A percentile compares a stretch with the other conserved stretches of the same genome.
Conservation (phyloP, 1,284 basidiomycete genomes). For the Cronartium ribicola region DNA sequence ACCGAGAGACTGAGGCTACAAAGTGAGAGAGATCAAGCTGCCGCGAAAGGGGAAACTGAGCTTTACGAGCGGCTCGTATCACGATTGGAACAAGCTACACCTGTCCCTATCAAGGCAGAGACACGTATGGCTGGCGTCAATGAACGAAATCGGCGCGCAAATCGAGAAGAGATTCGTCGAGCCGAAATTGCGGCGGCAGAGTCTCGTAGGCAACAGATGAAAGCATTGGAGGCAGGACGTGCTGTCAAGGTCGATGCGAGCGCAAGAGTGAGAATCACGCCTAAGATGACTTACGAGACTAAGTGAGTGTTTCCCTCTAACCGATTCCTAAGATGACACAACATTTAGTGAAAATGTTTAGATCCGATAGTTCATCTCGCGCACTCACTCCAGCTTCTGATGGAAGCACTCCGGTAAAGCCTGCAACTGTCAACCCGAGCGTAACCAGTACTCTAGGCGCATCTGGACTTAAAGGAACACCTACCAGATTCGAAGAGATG, state of each 20-base stretch:
- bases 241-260: constrained; percentile 25
- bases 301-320: constrained; percentile 8
- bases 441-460: neutral
- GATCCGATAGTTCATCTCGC: constrained; percentile 1
- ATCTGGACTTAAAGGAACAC: constrained; percentile 6
- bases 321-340: neutral
- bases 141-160: constrained; percentile 77
- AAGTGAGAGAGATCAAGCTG: constrained; percentile 37
- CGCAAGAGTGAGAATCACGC: constrained; percentile 28
- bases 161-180: constrained; percentile 69
- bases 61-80: constrained; percentile 11
- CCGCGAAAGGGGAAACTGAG: constrained; percentile 14
- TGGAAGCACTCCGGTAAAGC: neutral
- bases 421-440: constrained; percentile 8
- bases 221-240: constrained; percentile 16
- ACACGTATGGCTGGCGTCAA: constrained; percentile 60
- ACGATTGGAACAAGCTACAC: constrained; percentile 28
- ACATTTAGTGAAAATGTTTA: constrained; percentile 2
- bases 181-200: constrained; percentile 63
- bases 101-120: constrained; percentile 13
- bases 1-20: constrained; percentile 27
- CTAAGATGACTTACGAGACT: constrained; percentile 27
- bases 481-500: constrained; percentile 37
- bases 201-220: constrained; percentile 61
- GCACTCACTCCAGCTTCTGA: neutral